A percentile compares a stretch with the other conserved stretches of the same genome.
These are phyloP conservation scores for Martiniozyma abietophila DNA, from an alignment of 805 yeast species.

Conservation along the genomic window DNA sequence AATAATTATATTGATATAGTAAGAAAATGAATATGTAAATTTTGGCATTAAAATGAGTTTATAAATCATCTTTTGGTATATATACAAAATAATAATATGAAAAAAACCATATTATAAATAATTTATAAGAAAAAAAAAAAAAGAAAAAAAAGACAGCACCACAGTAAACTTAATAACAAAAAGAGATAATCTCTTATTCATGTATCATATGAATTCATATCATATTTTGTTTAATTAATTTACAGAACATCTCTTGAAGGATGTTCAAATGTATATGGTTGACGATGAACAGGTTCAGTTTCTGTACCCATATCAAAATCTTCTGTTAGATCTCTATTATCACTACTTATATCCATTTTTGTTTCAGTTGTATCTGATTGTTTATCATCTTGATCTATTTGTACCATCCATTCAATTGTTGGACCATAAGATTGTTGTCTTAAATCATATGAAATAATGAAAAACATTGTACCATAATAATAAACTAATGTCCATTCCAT, in stretches of 20 bases:
- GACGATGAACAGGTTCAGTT: background rate
- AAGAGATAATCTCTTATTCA: no score
- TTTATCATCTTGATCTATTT: conserved; percentile 4
- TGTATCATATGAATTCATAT: no score
- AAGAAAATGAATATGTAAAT: no score
- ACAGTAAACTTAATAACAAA: no score
- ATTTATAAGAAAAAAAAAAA: no score
- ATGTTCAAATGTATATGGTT: background rate
- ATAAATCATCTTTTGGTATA: no score
- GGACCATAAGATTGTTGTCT: conserved; percentile 17
- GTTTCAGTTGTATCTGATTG: conserved; percentile 1
- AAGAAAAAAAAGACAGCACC: background rate
- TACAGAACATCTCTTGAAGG: conserved; percentile 4
- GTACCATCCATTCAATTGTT: conserved; percentile 7
- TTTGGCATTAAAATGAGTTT: no score
- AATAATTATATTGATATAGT: no score
- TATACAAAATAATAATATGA: no score
- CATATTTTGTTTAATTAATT: no score
- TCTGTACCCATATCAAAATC: conserved; percentile 1
- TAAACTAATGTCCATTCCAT: conserved; percentile 87
- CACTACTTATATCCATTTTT: no score
- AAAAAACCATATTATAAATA: no score
- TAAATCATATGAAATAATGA: conserved; percentile 60
- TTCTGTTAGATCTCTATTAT: conserved; percentile 6
- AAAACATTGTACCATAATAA: conserved; percentile 65